Conservation (phyloP, 1,284 basidiomycete species). For the Peniophora sp. region DNA sequence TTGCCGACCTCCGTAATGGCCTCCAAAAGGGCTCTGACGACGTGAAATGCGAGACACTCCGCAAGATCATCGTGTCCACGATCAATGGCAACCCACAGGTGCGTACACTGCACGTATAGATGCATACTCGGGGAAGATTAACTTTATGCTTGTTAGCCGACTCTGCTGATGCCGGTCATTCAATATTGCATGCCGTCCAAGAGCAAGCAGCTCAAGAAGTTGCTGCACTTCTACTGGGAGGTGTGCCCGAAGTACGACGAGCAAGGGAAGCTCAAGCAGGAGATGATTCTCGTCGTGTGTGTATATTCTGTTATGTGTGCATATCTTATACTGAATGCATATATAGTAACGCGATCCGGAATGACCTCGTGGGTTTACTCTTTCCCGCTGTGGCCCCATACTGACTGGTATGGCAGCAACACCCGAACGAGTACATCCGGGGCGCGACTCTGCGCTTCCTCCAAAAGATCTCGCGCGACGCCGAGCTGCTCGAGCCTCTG, state of each 20-base stretch:
- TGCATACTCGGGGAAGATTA: background rate
- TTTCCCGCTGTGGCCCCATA: background rate
- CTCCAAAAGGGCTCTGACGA: constrained; percentile 98
- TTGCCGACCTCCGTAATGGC: constrained; percentile 77
- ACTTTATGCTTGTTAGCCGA: constrained; percentile 43
- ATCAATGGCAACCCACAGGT: constrained; percentile 91
- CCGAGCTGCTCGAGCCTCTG: constrained; percentile 93
- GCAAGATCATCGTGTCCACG: constrained; percentile 91
- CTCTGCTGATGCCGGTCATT: constrained; percentile 95
- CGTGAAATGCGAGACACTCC: constrained; percentile 94
- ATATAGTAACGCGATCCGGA: constrained; percentile 88
- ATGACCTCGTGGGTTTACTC: constrained; percentile 71
- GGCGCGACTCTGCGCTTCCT: constrained; percentile 95
- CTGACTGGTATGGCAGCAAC: constrained; percentile 62
- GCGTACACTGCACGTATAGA: constrained; percentile 13
- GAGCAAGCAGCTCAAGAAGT: constrained; percentile 97
- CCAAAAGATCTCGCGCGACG: constrained; percentile 91
- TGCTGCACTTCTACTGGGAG: constrained; percentile 99
- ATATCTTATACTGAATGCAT: constrained; percentile 13
- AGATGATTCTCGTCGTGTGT: constrained; percentile 99
- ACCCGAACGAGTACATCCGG: constrained; percentile 99
- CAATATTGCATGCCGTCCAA: constrained; percentile 95
- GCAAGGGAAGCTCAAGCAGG: constrained; percentile 96
- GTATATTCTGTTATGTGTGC: constrained; percentile 22
- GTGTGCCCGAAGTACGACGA: constrained; percentile 99